phyloP scores from a whole-genome alignment of 169 alveolate species.

The Cryptosporidium sp. region DNA sequence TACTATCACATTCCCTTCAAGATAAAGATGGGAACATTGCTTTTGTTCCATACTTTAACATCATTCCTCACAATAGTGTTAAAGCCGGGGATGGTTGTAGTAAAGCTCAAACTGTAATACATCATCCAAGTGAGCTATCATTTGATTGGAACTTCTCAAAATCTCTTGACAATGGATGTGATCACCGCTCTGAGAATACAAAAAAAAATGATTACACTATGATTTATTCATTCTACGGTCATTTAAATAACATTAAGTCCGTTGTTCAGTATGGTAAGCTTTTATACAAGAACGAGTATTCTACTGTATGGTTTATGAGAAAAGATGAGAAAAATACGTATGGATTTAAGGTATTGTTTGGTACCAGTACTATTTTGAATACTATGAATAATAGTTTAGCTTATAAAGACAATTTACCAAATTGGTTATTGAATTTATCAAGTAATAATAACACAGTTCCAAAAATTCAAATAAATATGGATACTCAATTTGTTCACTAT shows the following conservation, averaged over 20 bases:
- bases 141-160: conserved; percentile 27
- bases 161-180: background rate
- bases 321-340: background rate
- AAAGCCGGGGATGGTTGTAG: background rate
- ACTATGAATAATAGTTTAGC: background rate
- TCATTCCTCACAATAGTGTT: conserved; percentile 30
- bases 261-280: conserved; percentile 59
- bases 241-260: conserved; percentile 36
- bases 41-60: conserved; percentile 29
- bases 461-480: background rate
- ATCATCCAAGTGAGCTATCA: conserved; percentile 9
- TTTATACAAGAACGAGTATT: conserved; percentile 15
- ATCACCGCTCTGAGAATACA: background rate
- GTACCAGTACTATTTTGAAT: conserved; percentile 24
- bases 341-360: background rate
- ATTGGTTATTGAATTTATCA: conserved; percentile 4
- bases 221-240: conserved; percentile 40
- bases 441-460: background rate
- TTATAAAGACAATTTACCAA: conserved; percentile 23
- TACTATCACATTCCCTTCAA: conserved; percentile 42
- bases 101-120: conserved; percentile 1
- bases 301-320: conserved; percentile 56
- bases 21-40: conserved; percentile 54
- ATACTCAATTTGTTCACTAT: conserved; percentile 20
- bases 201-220: conserved; percentile 6